Evolutionary conservation across 2,329 filamentous ascomycete species (phyloP).

Genomic region (Monosporascus sp.): DNA sequence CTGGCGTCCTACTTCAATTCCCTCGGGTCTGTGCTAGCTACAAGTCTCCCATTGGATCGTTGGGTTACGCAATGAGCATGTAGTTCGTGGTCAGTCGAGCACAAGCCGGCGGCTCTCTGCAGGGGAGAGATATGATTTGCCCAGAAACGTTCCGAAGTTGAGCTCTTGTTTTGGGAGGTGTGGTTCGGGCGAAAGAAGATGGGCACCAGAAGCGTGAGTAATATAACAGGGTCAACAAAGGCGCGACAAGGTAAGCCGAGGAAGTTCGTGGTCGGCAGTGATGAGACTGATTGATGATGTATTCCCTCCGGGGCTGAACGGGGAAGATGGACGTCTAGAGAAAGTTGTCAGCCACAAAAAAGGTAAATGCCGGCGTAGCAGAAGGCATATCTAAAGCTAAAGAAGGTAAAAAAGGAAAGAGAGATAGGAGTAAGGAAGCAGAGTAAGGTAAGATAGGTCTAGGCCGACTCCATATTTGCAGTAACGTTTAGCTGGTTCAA

Average conservation of each 20-base stretch:
- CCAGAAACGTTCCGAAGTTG: slow-evolving; percentile 15
- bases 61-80: slow-evolving; percentile 39
- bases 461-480: not conserved
- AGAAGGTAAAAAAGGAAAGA: not conserved
- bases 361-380: not conserved
- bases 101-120: slow-evolving; percentile 36
- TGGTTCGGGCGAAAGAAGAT: not conserved
- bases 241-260: not conserved
- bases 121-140: slow-evolving; percentile 28
- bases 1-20: slow-evolving; percentile 22
- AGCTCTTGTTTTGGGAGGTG: not conserved
- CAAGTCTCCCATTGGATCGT: slow-evolving; percentile 37
- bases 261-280: not conserved
- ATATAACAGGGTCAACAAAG: not conserved
- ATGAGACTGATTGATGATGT: not conserved
- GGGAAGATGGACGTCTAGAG: not conserved
- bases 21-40: slow-evolving; percentile 31
- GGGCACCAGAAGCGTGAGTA: not conserved
- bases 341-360: not conserved
- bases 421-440: not conserved
- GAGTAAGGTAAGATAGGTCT: not conserved
- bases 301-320: not conserved
- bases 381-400: not conserved
- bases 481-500: not conserved
- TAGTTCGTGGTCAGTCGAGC: slow-evolving; percentile 37